Base-by-base conservation (phyloP, 2,329 filamentous ascomycete species). In the Davidsoniella australis region DNA sequence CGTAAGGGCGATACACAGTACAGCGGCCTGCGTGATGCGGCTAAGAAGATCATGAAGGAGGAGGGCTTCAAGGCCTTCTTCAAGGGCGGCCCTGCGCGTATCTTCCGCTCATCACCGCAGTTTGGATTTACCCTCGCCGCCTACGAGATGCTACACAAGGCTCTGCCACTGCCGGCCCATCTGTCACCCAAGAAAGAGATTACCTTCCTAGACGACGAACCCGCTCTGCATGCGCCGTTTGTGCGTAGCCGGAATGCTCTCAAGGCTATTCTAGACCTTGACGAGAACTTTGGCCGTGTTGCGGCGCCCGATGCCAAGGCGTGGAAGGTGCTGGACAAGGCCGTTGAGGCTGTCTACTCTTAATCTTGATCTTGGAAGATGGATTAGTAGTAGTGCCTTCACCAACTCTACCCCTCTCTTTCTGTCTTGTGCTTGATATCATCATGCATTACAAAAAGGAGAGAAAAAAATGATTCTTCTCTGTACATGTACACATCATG, bases 31-130 rank as follows among this genome's bases (percentile, higher is more conserved):
- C 78, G 86, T 50, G 86, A 98, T 66, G 85, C 81, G 48, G 91
- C 91, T 37, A 67, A 67, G 58, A 94, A 85, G 12, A 84, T 98
- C 58, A 81, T 73, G 69, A 78, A 80, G 63, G 85, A 96, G 63
- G 91, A 98, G 66, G 91, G 91, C 9, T 89, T 95, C 75, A 78
- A 75, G 55, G 91, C 91, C 23, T 98, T 98, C 73, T 98, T 96
- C 80, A 96, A 96, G 72, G 91, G 91, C 57, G 91, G 91, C 1
- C 88, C 89, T 1, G 91, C 91, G 7, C 85, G 91, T 70, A 93
- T 98, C 60, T 67, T 96, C 63, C 82, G 91, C 60, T 95, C 87
- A 0, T 95, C 87, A 10, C 91, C 91, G 14, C 91, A 98, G 63
- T 98, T 98, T 63, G 91, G 91, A 56, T 96, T 96, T 71, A 98